Percentiles rank a stretch among this genome's conserved stretches.
Conservation (phyloP, 2,329 filamentous ascomycete genomes). For the Ambrosiella xylebori region DNA sequence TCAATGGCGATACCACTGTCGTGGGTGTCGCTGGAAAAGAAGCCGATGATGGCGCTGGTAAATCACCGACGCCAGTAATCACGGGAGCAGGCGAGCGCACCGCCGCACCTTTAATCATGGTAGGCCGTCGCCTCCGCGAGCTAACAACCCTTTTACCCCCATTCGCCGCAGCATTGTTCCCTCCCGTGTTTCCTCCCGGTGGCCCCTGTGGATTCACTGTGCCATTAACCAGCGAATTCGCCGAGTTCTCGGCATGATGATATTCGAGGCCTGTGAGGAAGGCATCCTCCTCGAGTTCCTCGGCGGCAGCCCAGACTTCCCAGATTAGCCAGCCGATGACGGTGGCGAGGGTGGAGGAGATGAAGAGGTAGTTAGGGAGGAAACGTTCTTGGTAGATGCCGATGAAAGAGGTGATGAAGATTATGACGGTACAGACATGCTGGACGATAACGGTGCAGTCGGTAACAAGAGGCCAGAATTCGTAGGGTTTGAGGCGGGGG, state of each 20-base stretch:
- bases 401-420: conserved; percentile 87
- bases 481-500: conserved; percentile 80
- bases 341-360: conserved; percentile 67
- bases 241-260: conserved; percentile 15
- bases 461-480: conserved; percentile 92
- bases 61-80: conserved; percentile 24
- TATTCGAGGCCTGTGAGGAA: conserved; percentile 12
- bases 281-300: conserved; percentile 32
- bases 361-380: conserved; percentile 77
- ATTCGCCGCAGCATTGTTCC: background rate
- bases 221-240: background rate
- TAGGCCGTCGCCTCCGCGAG: conserved; percentile 9
- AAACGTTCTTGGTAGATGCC: conserved; percentile 75
- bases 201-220: too few relatives aligned
- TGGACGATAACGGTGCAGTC: conserved; percentile 95
- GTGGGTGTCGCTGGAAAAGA: background rate
- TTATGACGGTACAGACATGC: conserved; percentile 84
- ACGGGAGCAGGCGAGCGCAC: conserved; percentile 11
- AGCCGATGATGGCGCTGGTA: background rate
- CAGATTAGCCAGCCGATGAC: conserved; percentile 78
- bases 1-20: conserved; percentile 23
- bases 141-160: conserved; percentile 10
- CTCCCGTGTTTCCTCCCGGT: background rate
- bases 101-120: conserved; percentile 13
- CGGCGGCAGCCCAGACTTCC: conserved; percentile 74